These are phyloP conservation scores for Leccinum subtestaceum DNA, from an alignment of 768 basidiomycete genomes.

Conservation along the genomic window DNA sequence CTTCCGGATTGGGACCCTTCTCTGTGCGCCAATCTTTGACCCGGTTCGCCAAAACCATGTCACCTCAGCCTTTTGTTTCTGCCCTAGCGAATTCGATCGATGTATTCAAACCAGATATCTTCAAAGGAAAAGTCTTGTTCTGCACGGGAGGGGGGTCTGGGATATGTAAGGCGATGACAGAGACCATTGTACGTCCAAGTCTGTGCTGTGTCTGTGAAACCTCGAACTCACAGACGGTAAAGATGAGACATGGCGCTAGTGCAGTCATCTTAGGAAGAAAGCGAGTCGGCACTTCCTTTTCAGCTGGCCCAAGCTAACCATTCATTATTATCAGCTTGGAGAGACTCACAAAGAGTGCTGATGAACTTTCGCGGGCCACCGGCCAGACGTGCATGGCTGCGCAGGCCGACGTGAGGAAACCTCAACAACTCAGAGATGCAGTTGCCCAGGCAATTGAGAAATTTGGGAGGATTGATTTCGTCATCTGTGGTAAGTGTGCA, in stretches of 20 bases:
- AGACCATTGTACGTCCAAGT: conserved; percentile 60
- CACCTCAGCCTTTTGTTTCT: conserved; percentile 39
- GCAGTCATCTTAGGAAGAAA: conserved; percentile 85
- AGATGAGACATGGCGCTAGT: conserved; percentile 84
- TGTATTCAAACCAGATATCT: conserved; percentile 76
- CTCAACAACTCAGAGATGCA: conserved; percentile 68
- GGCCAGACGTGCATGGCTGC: conserved; percentile 68
- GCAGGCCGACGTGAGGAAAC: conserved; percentile 81
- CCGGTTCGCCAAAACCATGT: conserved; percentile 26
- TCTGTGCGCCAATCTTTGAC: no score
- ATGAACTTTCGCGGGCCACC: conserved; percentile 66
- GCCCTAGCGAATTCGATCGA: conserved; percentile 52
- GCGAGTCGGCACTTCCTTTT: conserved; percentile 41
- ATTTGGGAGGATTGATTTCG: conserved; percentile 90
- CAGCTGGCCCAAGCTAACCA: conserved; percentile 1
- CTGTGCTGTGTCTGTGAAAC: not conserved
- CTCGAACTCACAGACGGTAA: conserved; percentile 7
- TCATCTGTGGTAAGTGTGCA: conserved; percentile 73
- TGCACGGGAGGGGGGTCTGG: conserved; percentile 93
- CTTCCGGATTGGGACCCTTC: no score
- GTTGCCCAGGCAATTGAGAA: conserved; percentile 69
- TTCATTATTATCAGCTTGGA: conserved; percentile 50
- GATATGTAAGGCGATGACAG: conserved; percentile 87
- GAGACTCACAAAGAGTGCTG: conserved; percentile 64
- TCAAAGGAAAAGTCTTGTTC: conserved; percentile 87